A percentile compares a stretch with the other conserved stretches of the same genome.
Evolutionary conservation across 257 asterid genomes (phyloP).

Genomic region (Marsdenia floribunda): DNA sequence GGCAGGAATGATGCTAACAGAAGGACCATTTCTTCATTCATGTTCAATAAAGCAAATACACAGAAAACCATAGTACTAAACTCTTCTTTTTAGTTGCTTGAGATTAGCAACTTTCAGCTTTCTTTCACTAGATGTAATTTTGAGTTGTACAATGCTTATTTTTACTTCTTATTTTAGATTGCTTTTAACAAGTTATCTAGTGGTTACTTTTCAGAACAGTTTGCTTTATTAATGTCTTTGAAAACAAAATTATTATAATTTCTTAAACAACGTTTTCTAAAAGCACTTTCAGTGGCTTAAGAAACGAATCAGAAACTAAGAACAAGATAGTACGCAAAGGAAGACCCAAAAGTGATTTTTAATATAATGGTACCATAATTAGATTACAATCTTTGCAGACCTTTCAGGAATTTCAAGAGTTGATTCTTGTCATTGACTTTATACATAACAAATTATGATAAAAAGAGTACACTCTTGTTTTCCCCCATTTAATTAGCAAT

Average conservation of each 20-base stretch:
- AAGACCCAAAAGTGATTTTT: neutral
- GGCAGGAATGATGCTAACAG: neutral
- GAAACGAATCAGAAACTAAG: too few relatives aligned
- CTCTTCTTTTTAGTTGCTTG: neutral
- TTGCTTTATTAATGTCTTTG: neutral
- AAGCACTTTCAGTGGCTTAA: neutral
- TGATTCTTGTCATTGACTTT: neutral
- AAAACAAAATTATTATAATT: too few relatives aligned
- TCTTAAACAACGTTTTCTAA: too few relatives aligned
- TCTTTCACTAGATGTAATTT: neutral
- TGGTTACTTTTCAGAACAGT: neutral
- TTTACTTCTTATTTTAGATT: neutral
- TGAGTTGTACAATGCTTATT: neutral
- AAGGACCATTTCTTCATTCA: neutral
- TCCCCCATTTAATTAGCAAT: neutral
- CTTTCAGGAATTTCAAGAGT: neutral
- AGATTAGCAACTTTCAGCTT: too few relatives aligned
- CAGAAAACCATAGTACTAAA: neutral
- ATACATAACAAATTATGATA: neutral
- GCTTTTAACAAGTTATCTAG: neutral
- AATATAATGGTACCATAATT: neutral
- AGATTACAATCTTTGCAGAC: neutral
- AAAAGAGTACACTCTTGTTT: neutral
- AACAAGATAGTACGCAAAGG: neutral
- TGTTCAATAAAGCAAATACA: neutral